A percentile compares a stretch with the other conserved stretches of the same genome.
Evolutionary conservation across 768 basidiomycete genomes (phyloP).

Genomic region (Terana coerulea): DNA sequence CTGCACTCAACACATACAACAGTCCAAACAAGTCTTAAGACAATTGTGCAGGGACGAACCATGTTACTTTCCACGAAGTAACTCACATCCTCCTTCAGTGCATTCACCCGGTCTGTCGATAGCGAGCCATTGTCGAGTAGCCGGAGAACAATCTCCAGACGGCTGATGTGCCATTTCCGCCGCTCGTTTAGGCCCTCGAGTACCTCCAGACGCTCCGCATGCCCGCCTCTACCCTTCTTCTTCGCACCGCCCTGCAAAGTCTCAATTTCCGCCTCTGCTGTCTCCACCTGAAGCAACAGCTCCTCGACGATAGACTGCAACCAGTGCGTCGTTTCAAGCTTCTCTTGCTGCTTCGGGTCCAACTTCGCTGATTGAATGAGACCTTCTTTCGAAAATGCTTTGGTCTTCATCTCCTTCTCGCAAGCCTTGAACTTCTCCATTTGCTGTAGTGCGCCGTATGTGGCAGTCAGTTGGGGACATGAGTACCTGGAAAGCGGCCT

Average conservation of each 20-base stretch:
- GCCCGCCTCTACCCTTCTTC: slow-evolving; percentile 76
- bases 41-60: slow-evolving; percentile 48
- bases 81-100: slow-evolving; percentile 88
- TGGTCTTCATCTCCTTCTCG: slow-evolving; percentile 99
- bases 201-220: slow-evolving; percentile 72
- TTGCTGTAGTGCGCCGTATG: too few relatives aligned
- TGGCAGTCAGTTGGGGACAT: not conserved
- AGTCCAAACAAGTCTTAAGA: not conserved
- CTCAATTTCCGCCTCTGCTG: slow-evolving; percentile 94
- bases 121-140: slow-evolving; percentile 93
- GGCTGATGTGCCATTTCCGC: slow-evolving; percentile 90
- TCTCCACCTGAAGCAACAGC: slow-evolving; percentile 88
- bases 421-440: slow-evolving; percentile 99
- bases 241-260: slow-evolving; percentile 69
- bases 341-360: slow-evolving; percentile 97
- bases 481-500: not conserved
- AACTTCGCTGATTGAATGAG: slow-evolving; percentile 90
- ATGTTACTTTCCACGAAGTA: slow-evolving; percentile 97
- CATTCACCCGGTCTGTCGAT: slow-evolving; percentile 71
- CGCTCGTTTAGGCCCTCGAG: slow-evolving; percentile 90
- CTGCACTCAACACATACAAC: slow-evolving; percentile 36
- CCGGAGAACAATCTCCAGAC: slow-evolving; percentile 90
- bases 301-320: slow-evolving; percentile 87
- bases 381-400: slow-evolving; percentile 99
- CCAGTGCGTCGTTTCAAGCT: slow-evolving; percentile 86